Evolutionary conservation across 768 basidiomycete genomes (phyloP), one percentile per base, ranked within the genome.

Genomic region (Boletales sp.): DNA sequence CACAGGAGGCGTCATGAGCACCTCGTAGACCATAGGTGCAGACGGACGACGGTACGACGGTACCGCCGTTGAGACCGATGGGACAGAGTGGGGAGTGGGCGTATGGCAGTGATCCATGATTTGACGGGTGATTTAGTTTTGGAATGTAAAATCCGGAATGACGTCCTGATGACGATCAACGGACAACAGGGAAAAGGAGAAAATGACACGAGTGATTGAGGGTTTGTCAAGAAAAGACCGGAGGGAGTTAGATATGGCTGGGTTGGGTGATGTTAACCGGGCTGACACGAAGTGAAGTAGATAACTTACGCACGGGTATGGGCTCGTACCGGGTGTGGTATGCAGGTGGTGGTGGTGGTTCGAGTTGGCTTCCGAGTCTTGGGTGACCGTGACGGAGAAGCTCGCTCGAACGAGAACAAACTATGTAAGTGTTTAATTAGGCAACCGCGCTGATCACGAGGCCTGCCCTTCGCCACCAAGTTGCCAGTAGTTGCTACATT

Each of bases 1-100:
- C 51, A 84, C 70, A 8, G 86, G 86, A 6, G 86, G 86, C 1
- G 86, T 87, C 57, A 87, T 78, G 19, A 82, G 86, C n/a, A 78
- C 79, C 50, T 82, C 76, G 40, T 73, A 67, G 45, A 75, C 68
- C 55, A 78, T 68, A 48, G 74, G 69, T 34, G 69, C 69, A 38
- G 77, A 73, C 52, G 77, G 69, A 29, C 69, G 64, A 35, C 67
- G 60, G 48, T 58, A 66, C 18, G 60, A 52, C 43, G 36, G 51
- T 13, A 60, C 52, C 24, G 43, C 51, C 46, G 52, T 50, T 32
- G 53, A 39, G 7, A 56, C 21, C 35, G 51, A 55, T 39, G 53
- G 19, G 13, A 40, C 40, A 44, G 61, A 45, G 15, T 54, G 53
- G 3, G 63, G 65, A 6, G 56, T 49, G 8, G 65, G 57, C 6